phyloP scores from a whole-genome alignment of 495 filamentous ascomycete species.

The Penicillium macrosclerotiorum region DNA sequence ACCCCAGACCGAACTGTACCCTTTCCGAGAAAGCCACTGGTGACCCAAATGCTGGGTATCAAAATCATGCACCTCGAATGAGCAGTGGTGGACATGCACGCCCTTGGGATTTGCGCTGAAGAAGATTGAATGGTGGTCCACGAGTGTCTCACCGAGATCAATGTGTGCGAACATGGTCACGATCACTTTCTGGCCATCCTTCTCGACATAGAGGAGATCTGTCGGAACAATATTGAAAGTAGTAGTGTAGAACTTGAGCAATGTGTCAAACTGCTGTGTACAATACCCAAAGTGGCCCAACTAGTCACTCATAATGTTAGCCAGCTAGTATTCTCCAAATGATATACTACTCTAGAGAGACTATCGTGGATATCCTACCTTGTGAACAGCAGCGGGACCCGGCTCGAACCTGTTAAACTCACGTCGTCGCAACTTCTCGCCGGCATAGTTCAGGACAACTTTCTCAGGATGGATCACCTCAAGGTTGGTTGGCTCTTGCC shows the following conservation, averaged over 20 bases:
- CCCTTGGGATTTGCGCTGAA: slow-evolving; percentile 56
- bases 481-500: slow-evolving; percentile 13
- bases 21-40: slow-evolving; percentile 61
- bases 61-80: slow-evolving; percentile 72
- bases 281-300: slow-evolving; percentile 65
- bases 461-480: slow-evolving; percentile 12
- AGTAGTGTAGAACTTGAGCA: slow-evolving; percentile 59
- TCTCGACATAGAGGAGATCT: slow-evolving; percentile 19
- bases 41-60: slow-evolving; percentile 74
- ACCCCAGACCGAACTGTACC: slow-evolving; percentile 67
- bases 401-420: slow-evolving; percentile 19
- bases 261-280: slow-evolving; percentile 55
- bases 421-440: slow-evolving; percentile 20
- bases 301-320: neutral
- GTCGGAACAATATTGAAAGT: slow-evolving; percentile 63
- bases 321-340: too few relatives aligned
- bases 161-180: slow-evolving; percentile 60
- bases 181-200: slow-evolving; percentile 18
- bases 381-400: slow-evolving; percentile 67
- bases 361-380: slow-evolving; percentile 21
- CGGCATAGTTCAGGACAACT: slow-evolving; percentile 17
- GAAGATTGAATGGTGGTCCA: slow-evolving; percentile 73
- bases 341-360: too few relatives aligned
- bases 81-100: slow-evolving; percentile 64
- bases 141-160: slow-evolving; percentile 54